A percentile compares a stretch with the other conserved stretches of the same genome.
Conservation (phyloP, 495 filamentous ascomycete genomes). For the Penicillium canariense region DNA sequence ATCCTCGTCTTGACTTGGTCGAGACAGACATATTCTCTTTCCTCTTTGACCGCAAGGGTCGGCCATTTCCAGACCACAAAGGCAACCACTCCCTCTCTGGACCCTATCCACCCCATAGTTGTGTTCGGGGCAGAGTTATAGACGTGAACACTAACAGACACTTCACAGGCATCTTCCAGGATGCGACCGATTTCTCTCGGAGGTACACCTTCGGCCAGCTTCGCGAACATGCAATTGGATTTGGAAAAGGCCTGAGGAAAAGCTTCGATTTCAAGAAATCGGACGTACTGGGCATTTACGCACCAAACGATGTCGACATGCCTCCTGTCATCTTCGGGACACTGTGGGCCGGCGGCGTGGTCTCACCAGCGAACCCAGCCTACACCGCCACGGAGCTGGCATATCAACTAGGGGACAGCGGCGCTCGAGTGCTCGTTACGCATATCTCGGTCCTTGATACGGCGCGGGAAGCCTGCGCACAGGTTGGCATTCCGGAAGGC, state of each 20-base stretch:
- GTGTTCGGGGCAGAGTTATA: no score
- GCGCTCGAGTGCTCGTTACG: constrained; percentile 58
- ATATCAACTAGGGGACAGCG: constrained; percentile 72
- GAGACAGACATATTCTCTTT: no score
- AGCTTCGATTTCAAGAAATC: constrained; percentile 44
- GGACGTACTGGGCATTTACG: constrained; percentile 62
- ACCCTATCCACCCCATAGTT: no score
- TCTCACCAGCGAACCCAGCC: constrained; percentile 77
- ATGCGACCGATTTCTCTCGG: no score
- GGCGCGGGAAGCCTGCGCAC: constrained; percentile 61
- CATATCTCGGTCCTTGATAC: constrained; percentile 23
- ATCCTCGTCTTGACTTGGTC: no score
- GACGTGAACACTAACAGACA: no score
- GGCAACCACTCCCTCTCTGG: no score
- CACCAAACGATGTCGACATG: constrained; percentile 67
- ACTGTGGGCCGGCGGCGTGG: constrained; percentile 70
- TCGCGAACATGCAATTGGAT: constrained; percentile 31
- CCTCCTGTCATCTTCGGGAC: constrained; percentile 67
- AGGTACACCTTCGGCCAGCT: no score
- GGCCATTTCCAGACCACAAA: no score
- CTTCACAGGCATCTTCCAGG: no score
- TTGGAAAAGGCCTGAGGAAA: background rate
- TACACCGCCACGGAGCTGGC: constrained; percentile 77
- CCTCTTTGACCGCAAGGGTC: no score
- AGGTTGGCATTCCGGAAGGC: constrained; percentile 59